A percentile compares a stretch with the other conserved stretches of the same genome.
phyloP scores from a whole-genome alignment of 768 basidiomycete genomes.

The Lyophyllum decastes region DNA sequence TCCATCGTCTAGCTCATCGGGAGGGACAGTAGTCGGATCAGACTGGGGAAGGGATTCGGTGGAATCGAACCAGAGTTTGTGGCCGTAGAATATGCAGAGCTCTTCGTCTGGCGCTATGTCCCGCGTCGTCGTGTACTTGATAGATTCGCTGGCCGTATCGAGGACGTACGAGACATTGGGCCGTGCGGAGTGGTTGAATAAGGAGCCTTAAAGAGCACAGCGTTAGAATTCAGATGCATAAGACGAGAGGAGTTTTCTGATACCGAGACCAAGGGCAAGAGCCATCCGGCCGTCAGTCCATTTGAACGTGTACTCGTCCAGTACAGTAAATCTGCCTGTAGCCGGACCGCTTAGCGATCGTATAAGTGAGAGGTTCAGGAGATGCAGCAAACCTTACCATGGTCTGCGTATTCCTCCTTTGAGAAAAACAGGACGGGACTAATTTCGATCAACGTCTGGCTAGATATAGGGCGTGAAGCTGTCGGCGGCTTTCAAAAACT shows the following conservation, averaged over 20 bases:
- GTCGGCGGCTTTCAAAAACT: background rate
- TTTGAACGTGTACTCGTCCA: constrained; percentile 77
- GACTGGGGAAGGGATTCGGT: constrained; percentile 19
- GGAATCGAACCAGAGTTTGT: constrained; percentile 64
- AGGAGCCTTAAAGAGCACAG: constrained; percentile 51
- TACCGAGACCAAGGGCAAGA: constrained; percentile 77
- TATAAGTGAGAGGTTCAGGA: background rate
- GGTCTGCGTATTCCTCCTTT: constrained; percentile 65
- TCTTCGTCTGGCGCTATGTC: constrained; percentile 64
- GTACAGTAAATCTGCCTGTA: constrained; percentile 51
- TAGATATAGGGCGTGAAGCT: constrained; percentile 58
- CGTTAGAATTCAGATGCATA: background rate
- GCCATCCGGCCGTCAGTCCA: constrained; percentile 79
- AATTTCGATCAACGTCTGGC: constrained; percentile 73
- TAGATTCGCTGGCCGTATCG: constrained; percentile 55
- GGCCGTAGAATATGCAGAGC: constrained; percentile 78
- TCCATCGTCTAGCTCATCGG: constrained; percentile 16
- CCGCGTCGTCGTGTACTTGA: constrained; percentile 60
- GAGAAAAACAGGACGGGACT: constrained; percentile 83
- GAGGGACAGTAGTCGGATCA: background rate
- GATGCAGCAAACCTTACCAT: constrained; percentile 37
- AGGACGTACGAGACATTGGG: constrained; percentile 74
- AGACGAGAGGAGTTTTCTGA: constrained; percentile 9
- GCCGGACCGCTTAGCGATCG: background rate
- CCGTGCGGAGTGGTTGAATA: constrained; percentile 75